Conservation (phyloP, 257 asterid genomes). For the Fraxinus anomala region DNA sequence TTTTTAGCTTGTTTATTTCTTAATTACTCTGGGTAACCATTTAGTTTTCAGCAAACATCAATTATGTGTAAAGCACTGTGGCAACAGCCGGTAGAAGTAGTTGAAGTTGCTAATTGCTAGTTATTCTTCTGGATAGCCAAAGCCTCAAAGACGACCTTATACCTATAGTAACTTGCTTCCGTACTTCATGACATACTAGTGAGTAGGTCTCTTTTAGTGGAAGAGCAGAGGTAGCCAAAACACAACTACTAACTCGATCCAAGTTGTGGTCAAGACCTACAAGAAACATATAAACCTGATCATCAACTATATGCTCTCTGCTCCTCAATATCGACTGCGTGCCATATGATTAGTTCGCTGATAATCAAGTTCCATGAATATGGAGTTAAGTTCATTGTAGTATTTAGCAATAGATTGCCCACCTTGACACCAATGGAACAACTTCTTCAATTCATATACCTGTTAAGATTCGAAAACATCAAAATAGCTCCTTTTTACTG, state of each 20-base stretch:
- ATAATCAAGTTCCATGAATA: not conserved
- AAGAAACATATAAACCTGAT: not conserved
- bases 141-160: not conserved
- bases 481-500: too few relatives aligned
- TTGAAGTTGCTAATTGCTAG: not conserved
- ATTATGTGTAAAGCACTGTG: not conserved
- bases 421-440: not conserved
- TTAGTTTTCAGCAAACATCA: not conserved
- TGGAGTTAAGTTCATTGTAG: not conserved
- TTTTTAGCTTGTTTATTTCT: not conserved
- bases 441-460: not conserved
- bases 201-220: not conserved
- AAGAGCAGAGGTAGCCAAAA: not conserved
- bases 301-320: not conserved
- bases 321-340: not conserved
- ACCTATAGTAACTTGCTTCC: not conserved
- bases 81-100: not conserved
- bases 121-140: not conserved
- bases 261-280: not conserved
- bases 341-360: not conserved
- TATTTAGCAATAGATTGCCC: not conserved
- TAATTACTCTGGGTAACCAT: not conserved
- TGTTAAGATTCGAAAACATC: too few relatives aligned
- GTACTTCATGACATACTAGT: not conserved
- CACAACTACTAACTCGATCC: not conserved